Base-by-base conservation (phyloP, 2,329 filamentous ascomycete genomes). In the Alternaria longipes region DNA sequence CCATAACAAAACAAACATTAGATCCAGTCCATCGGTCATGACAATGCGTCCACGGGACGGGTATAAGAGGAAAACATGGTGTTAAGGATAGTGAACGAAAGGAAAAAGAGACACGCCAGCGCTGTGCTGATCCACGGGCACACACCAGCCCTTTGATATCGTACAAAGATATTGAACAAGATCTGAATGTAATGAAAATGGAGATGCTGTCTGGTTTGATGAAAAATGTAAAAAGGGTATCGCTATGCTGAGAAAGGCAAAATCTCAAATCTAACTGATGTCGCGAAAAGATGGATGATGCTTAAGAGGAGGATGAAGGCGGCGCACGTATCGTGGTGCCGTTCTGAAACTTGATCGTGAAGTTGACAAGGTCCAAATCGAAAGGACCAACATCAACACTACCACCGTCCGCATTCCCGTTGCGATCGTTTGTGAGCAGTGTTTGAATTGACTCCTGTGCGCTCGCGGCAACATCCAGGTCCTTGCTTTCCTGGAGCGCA, bases 371-470 rank as follows among this genome's bases (percentile, higher is more conserved):
- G 46, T 79, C 71, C 45, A 79, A 68, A 30, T 63, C 67, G 55
- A 78, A 77, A 8, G 70, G 64, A 0, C 72, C 72, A 7, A 76
- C 52, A 36, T 77, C 67, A 44, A 79, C 68, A 7, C 65, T 69
- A 42, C 55, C 73, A 20, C 62, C 62, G 18, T 56, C 64, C 11
- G 71, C 47, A 54, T 71, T 64, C 38, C 73, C 74, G 28, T 70
- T 70, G 22, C 76, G 71, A 44, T 76, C 71, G 45, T 66, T 65
- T 7, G 67, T 73, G 5, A 78, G 65, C n/a, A 79, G 76, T 49
- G 72, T 66, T 57, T 82, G 79, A 28, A 84, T 69, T 7, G 74
- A 74, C 42, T 79, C 76, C 59, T 84, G 82, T 34, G 82, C 83
- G 11, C 65, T 77, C 6, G 79, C 79, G 0, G 82, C 82, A 4